Conservation (phyloP, 2,329 filamentous ascomycete species). For the Sphaerostilbella broomeana region DNA sequence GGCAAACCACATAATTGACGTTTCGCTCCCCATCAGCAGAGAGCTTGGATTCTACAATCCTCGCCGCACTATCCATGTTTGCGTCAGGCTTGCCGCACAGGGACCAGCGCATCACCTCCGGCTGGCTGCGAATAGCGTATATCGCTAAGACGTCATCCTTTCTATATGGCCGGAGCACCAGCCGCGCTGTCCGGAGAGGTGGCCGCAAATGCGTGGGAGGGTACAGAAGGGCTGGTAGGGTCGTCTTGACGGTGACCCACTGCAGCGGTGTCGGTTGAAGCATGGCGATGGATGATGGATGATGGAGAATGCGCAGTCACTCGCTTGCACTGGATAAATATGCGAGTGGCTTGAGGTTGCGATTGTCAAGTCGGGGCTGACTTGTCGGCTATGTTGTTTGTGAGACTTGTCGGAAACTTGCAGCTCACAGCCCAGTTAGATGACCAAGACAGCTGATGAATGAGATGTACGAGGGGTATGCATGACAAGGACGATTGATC, state of each 20-base stretch:
- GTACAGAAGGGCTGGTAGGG: slow-evolving; percentile 35
- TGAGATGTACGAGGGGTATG: too few species aligned
- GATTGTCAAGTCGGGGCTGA: too few species aligned
- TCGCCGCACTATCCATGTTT: slow-evolving; percentile 35
- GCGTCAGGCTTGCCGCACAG: slow-evolving; percentile 33
- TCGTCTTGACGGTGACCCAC: slow-evolving; percentile 34
- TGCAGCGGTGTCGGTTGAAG: slow-evolving; percentile 5
- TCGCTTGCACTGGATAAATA: neutral
- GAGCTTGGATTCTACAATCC: slow-evolving; percentile 33
- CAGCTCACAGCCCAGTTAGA: too few species aligned
- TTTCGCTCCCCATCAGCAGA: slow-evolving; percentile 38
- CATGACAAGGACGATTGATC: too few species aligned
- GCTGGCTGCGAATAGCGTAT: slow-evolving; percentile 46
- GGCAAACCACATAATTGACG: slow-evolving; percentile 50
- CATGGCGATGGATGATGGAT: neutral
- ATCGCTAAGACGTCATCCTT: slow-evolving; percentile 44
- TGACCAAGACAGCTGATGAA: too few species aligned
- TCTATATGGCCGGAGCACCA: slow-evolving; percentile 45
- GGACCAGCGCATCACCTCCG: slow-evolving; percentile 57
- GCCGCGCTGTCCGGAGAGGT: slow-evolving; percentile 41
- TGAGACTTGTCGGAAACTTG: too few species aligned
- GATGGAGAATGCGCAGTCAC: too few species aligned
- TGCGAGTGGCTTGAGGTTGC: too few species aligned
- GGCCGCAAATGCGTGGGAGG: slow-evolving; percentile 32
- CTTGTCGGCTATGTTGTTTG: too few species aligned